A percentile compares a stretch with the other conserved stretches of the same genome.
phyloP scores from a whole-genome alignment of 1,139 yeast species.

The Candida glucosophila region DNA sequence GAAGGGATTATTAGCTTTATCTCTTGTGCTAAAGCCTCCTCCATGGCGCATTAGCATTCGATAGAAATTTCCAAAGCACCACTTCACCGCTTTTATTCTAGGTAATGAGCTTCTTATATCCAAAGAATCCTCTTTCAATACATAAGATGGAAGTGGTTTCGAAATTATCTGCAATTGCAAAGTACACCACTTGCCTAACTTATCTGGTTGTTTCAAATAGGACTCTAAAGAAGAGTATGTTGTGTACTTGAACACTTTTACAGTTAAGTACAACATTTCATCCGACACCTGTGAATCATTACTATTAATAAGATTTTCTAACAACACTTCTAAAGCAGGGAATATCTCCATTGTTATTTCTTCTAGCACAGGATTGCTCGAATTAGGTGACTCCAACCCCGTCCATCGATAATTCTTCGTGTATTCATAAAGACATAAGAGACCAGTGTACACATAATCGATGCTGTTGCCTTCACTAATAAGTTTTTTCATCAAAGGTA shows the following conservation, averaged over 20 bases:
- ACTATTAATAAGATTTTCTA: constrained; percentile 28
- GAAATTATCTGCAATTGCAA: constrained; percentile 46
- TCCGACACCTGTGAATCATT: constrained; percentile 29
- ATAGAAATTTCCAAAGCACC: constrained; percentile 66
- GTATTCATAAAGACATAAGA: constrained; percentile 48
- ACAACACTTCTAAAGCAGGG: constrained; percentile 47
- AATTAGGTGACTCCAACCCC: constrained; percentile 36
- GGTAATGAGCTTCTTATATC: constrained; percentile 33
- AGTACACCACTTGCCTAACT: constrained; percentile 58
- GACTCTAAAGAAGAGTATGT: constrained; percentile 50
- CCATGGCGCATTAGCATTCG: constrained; percentile 51
- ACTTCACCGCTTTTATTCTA: constrained; percentile 55
- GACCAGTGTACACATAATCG: constrained; percentile 49
- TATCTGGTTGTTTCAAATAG: constrained; percentile 43
- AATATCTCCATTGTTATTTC: constrained; percentile 39
- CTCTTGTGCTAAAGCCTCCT: constrained; percentile 35
- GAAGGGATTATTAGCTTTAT: constrained; percentile 28
- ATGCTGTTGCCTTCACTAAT: constrained; percentile 31
- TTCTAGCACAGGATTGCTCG: constrained; percentile 36
- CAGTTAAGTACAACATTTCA: constrained; percentile 50
- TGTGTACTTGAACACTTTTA: constrained; percentile 58
- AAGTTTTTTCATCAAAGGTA: constrained; percentile 17
- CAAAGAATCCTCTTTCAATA: constrained; percentile 26
- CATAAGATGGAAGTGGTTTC: constrained; percentile 30
- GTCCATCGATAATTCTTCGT: constrained; percentile 51